Percentiles rank a stretch among this genome's conserved stretches.
Evolutionary conservation across 1,139 yeast genomes (phyloP).

Genomic region (Lodderomyces margitis): DNA sequence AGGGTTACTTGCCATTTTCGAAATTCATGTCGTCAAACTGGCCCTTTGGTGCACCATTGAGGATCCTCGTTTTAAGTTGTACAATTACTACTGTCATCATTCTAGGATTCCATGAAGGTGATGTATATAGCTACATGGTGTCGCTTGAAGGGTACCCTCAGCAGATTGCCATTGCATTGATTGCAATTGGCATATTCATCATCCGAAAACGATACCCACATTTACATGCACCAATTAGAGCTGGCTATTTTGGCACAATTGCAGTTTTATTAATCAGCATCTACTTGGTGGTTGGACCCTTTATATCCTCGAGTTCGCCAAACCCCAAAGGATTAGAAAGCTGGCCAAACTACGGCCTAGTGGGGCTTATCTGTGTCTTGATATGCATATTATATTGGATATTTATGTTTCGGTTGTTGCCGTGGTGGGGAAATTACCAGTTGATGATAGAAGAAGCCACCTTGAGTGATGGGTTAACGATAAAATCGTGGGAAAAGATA

Average conservation of each 20-base stretch:
- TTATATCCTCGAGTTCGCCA: conserved; percentile 37
- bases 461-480: conserved; percentile 53
- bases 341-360: conserved; percentile 54
- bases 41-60: conserved; percentile 58
- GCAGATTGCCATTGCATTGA: conserved; percentile 47
- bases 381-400: conserved; percentile 49
- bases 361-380: conserved; percentile 34
- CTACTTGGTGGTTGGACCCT: conserved; percentile 48
- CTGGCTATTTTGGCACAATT: conserved; percentile 44
- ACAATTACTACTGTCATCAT: conserved; percentile 41
- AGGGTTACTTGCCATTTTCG: conserved; percentile 59
- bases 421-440: conserved; percentile 42
- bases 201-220: conserved; percentile 47
- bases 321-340: conserved; percentile 41
- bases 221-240: conserved; percentile 47
- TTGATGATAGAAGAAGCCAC: conserved; percentile 36
- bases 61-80: conserved; percentile 41
- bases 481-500: conserved; percentile 47
- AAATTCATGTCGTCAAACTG: conserved; percentile 52
- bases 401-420: conserved; percentile 43
- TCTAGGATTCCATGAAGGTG: conserved; percentile 70
- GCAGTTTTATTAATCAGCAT: conserved; percentile 38
- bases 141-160: conserved; percentile 73
- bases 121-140: conserved; percentile 72
- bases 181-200: conserved; percentile 53